These are phyloP conservation scores for Ceratocystis albifundus DNA, from an alignment of 2,329 filamentous ascomycete species.

Conservation along the genomic window DNA sequence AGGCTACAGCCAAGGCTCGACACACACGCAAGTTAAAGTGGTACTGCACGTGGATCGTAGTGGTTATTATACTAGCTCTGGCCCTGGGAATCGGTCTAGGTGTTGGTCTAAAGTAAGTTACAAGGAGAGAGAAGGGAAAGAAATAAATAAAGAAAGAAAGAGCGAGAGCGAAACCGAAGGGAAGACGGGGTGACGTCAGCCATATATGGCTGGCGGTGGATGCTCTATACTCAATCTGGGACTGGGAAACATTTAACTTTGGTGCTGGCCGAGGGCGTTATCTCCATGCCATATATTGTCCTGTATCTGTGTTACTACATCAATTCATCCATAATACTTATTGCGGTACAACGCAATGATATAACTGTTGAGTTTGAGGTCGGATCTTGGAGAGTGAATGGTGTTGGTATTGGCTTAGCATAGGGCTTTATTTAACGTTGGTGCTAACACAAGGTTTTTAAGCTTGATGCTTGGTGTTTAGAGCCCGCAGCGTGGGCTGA, in stretches of 20 bases:
- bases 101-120: constrained; percentile 31
- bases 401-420: neutral
- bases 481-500: neutral
- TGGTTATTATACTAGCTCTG: constrained; percentile 47
- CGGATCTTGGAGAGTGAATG: no score
- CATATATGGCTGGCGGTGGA: neutral
- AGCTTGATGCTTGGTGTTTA: neutral
- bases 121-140: neutral
- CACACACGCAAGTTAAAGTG: constrained; percentile 67
- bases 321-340: no score
- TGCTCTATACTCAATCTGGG: no score
- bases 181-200: neutral
- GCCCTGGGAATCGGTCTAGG: constrained; percentile 45
- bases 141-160: neutral
- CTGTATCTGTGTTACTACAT: no score
- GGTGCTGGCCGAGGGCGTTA: no score
- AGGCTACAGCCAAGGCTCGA: constrained; percentile 57
- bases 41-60: constrained; percentile 51
- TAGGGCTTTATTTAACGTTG: neutral
- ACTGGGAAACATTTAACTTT: neutral
- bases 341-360: neutral
- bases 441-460: constrained; percentile 6
- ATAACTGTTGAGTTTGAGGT: neutral
- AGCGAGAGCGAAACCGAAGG: neutral
- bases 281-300: no score